Evolutionary conservation across 1,139 yeast species (phyloP).

Genomic region (Suhomyces bribrorum): DNA sequence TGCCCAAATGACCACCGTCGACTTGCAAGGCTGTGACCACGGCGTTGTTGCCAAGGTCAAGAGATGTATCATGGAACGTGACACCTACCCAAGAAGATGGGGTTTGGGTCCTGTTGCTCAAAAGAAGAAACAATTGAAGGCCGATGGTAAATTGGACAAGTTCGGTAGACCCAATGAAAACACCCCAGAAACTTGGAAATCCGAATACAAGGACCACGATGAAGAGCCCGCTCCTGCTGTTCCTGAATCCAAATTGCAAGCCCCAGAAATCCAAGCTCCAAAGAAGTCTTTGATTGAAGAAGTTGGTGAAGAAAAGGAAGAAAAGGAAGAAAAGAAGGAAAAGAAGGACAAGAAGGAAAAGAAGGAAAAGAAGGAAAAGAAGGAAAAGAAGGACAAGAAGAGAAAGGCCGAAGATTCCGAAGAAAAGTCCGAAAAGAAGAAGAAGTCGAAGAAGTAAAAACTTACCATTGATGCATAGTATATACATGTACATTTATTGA

Average conservation of each 20-base stretch:
- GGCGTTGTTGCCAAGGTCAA: conserved; percentile 98
- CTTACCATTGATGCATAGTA: conserved; percentile 12
- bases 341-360: conserved; percentile 63
- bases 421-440: conserved; percentile 43
- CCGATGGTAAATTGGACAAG: conserved; percentile 96
- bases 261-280: conserved; percentile 55
- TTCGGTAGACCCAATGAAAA: conserved; percentile 90
- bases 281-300: conserved; percentile 49
- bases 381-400: conserved; percentile 53
- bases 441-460: conserved; percentile 33
- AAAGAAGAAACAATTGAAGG: conserved; percentile 96
- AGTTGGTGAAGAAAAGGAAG: conserved; percentile 34
- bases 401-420: conserved; percentile 60
- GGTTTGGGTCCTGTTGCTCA: conserved; percentile 98
- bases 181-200: conserved; percentile 93
- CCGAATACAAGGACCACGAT: conserved; percentile 79
- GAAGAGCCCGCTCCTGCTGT: conserved; percentile 58
- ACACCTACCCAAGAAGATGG: conserved; percentile 99
- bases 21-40: conserved; percentile 93
- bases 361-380: conserved; percentile 67
- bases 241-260: conserved; percentile 48
- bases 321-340: conserved; percentile 32
- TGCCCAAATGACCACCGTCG: conserved; percentile 99
- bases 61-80: conserved; percentile 99
- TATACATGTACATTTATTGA: conserved; percentile 15